Evolutionary conservation across 2,329 filamentous ascomycete genomes (phyloP), one percentile per base, ranked within the genome.

Genomic region (Pseudogymnoascus sp.): DNA sequence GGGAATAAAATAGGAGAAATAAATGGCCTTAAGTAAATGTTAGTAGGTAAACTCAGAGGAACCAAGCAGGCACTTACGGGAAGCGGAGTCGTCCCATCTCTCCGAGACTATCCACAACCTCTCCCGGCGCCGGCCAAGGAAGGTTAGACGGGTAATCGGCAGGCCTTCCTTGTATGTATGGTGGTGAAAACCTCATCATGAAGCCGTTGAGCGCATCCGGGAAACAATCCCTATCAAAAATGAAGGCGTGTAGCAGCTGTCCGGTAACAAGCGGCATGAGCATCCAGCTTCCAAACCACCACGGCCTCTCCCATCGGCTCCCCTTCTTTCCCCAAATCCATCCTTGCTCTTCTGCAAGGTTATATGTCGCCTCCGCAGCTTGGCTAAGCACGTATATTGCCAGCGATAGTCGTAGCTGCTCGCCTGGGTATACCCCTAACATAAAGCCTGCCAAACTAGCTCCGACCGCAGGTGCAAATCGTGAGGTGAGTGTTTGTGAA

Each of bases 1-100:
- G 92, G 92, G 74, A 95, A 96, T 62, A 97, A 81, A 39, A 91
- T 93, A 1, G 93, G 93, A 0, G 90, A 93, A 58, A 89, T 80
- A 72, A 91, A 96, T 0, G 87, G 78, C 35, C 88, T 90, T 65
- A 16, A 63, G 25, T 62, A 64, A 70, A 64, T 69, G 64, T 66
- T 54, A 61, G 60, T 30, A 57, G 41, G 11, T 12, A 12, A 43
- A 43, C 58, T 59, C 30, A 63, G 12, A 37, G 62, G 50, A 4
- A 12, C 32, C 11, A 38, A 57, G 37, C 37, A 50, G 37, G 14
- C 62, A 82, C 87, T 67, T 80, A 88, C 80, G 92, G 93, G 90
- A 93, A 97, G 70, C 85, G 85, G 20, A 93, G 79, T 65, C 82
- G 82, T 14, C 91, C 90, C 78, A 97, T 93, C 66, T 88, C 81